phyloP scores from a whole-genome alignment of 768 basidiomycete genomes.

The Tremella yokohamensis region DNA sequence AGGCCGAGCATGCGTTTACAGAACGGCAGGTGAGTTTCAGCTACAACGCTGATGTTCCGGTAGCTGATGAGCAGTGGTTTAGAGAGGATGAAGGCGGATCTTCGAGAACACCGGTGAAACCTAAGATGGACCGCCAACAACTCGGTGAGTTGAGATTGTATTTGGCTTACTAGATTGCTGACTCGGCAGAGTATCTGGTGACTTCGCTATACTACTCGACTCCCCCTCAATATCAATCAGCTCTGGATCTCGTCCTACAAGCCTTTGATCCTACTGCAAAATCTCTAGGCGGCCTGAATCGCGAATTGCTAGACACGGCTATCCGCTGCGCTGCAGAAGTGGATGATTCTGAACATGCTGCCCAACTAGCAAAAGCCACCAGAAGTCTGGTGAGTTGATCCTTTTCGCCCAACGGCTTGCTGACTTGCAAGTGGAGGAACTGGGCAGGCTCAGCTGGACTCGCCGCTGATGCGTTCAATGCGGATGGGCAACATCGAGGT shows the following conservation, averaged over 20 bases:
- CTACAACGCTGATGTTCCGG: not conserved
- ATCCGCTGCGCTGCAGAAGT: conserved; percentile 19
- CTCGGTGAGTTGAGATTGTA: conserved; percentile 14
- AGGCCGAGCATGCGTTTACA: conserved; percentile 37
- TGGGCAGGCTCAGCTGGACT: conserved; percentile 2
- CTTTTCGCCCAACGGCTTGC: not conserved
- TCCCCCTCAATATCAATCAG: conserved; percentile 20
- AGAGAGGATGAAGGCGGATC: not conserved
- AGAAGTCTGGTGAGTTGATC: conserved; percentile 20
- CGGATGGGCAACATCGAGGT: not conserved
- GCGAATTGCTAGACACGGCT: conserved; percentile 34
- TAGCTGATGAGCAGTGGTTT: conserved; percentile 15
- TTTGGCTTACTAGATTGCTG: not conserved
- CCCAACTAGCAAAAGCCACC: conserved; percentile 19
- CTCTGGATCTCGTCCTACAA: conserved; percentile 19
- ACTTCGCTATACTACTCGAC: conserved; percentile 26
- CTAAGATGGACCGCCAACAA: conserved; percentile 26
- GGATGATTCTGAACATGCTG: conserved; percentile 15
- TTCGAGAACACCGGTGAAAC: conserved; percentile 11
- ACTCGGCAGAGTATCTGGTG: conserved; percentile 24
- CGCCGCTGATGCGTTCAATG: conserved; percentile 7
- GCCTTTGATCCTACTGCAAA: conserved; percentile 15
- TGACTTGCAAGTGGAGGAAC: not conserved
- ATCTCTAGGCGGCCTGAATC: conserved; percentile 17
- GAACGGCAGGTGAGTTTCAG: conserved; percentile 31